phyloP scores from a whole-genome alignment of 345 rosid species.

The Corchorus capsularis region DNA sequence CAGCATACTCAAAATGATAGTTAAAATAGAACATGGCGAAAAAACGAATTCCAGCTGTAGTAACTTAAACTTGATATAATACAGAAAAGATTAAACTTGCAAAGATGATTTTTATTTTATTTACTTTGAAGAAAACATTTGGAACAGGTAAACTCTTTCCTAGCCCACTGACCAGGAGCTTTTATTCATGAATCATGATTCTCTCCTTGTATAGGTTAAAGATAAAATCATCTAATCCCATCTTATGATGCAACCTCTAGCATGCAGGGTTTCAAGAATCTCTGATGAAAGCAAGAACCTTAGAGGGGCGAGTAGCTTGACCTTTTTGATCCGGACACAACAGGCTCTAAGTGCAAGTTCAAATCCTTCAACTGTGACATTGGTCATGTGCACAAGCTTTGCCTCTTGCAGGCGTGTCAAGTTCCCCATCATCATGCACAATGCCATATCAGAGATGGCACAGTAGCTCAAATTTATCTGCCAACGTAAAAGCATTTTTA shows the following conservation, averaged over 20 bases:
- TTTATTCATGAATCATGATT: neutral
- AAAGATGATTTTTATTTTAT: too few species aligned
- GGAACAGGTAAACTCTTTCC: neutral
- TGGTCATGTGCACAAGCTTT: constrained; percentile 68
- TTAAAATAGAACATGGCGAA: neutral
- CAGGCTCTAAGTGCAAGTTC: constrained; percentile 77
- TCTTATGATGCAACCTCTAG: constrained; percentile 78
- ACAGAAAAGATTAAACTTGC: neutral
- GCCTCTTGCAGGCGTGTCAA: constrained; percentile 81
- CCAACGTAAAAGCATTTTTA: constrained; percentile 34
- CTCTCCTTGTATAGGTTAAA: neutral
- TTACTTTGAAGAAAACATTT: neutral
- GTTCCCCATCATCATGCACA: constrained; percentile 81
- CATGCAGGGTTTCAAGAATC: constrained; percentile 56
- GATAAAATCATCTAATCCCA: constrained; percentile 54
- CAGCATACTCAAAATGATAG: neutral
- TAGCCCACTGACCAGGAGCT: neutral
- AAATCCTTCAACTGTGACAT: constrained; percentile 70
- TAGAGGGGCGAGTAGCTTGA: constrained; percentile 68
- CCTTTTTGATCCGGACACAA: constrained; percentile 73
- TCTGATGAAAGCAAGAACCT: constrained; percentile 74
- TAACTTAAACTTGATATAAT: neutral
- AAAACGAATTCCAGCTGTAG: neutral
- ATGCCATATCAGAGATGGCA: constrained; percentile 46
- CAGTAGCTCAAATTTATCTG: constrained; percentile 89